phyloP scores from a whole-genome alignment of 371 early-diverging fungal genomes.

The Rhizomucor pusillus region DNA sequence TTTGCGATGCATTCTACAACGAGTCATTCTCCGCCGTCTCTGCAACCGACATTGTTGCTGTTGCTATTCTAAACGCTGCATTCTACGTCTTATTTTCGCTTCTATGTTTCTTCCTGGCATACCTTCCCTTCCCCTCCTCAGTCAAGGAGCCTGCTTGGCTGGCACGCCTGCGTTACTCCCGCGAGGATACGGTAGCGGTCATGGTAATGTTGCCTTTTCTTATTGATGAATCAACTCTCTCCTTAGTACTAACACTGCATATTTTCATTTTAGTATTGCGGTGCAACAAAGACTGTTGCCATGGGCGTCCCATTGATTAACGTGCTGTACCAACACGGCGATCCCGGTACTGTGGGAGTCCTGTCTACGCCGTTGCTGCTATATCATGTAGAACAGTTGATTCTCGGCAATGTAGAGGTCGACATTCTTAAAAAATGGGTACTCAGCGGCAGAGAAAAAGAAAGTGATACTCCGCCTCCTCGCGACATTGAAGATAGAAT shows the following conservation, averaged over 20 bases:
- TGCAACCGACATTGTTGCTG: conserved; percentile 49
- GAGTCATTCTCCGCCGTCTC: conserved; percentile 41
- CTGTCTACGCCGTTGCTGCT: conserved; percentile 60
- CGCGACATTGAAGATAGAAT: conserved; percentile 17
- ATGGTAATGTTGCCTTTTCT: conserved; percentile 18
- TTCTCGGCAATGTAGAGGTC: conserved; percentile 63
- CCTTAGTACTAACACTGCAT: neutral
- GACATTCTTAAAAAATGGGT: conserved; percentile 57
- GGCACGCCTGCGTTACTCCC: conserved; percentile 31
- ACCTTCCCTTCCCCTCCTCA: conserved; percentile 29
- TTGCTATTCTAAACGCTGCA: conserved; percentile 43
- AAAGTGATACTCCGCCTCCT: conserved; percentile 5
- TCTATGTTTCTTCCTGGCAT: conserved; percentile 29
- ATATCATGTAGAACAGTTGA: conserved; percentile 68
- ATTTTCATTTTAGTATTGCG: conserved; percentile 37
- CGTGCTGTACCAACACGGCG: conserved; percentile 48
- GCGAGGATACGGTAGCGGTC: conserved; percentile 51
- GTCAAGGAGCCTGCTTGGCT: conserved; percentile 20
- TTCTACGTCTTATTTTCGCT: conserved; percentile 39
- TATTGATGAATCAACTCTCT: neutral
- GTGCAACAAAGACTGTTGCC: conserved; percentile 69
- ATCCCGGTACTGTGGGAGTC: conserved; percentile 51
- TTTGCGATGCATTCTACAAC: conserved; percentile 61
- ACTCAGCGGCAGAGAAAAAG: conserved; percentile 27
- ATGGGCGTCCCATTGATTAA: conserved; percentile 74